Evolutionary conservation across 2,329 filamentous ascomycete genomes (phyloP).

Genomic region (Rosellinia necatrix): DNA sequence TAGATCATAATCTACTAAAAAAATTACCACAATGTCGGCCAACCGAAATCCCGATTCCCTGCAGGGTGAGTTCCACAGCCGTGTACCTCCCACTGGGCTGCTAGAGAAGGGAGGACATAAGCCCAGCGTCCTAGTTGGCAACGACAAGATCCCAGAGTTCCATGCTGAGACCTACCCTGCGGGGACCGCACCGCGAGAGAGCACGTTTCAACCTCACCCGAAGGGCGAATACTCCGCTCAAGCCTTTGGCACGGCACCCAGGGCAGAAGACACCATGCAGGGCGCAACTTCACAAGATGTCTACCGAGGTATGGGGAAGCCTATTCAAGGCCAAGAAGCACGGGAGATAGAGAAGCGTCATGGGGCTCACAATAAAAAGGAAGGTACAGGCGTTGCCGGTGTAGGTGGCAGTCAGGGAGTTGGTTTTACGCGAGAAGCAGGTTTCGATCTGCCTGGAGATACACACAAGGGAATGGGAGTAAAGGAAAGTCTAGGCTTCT

Average conservation of each 20-base stretch:
- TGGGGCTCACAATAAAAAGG: conserved; percentile 43
- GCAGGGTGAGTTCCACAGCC: conserved; percentile 61
- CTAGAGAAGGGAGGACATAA: conserved; percentile 62
- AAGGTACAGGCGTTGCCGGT: conserved; percentile 46
- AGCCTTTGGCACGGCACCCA: conserved; percentile 36
- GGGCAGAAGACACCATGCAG: conserved; percentile 45
- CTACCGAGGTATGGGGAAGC: conserved; percentile 50
- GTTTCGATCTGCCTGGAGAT: conserved; percentile 42
- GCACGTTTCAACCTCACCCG: conserved; percentile 48
- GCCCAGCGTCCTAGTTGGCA: conserved; percentile 63
- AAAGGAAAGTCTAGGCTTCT: conserved; percentile 32
- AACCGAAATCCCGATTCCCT: conserved; percentile 56
- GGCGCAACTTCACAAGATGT: conserved; percentile 53
- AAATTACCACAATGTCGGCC: conserved; percentile 32
- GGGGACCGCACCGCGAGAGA: conserved; percentile 62
- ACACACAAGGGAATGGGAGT: conserved; percentile 32
- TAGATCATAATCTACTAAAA: not conserved
- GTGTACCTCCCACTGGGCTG: conserved; percentile 56
- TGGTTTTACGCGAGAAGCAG: conserved; percentile 34
- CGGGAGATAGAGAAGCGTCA: conserved; percentile 46
- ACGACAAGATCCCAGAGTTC: conserved; percentile 66
- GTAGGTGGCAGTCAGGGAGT: conserved; percentile 42
- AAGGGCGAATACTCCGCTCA: conserved; percentile 44
- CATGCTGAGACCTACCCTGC: conserved; percentile 62
- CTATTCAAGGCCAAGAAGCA: conserved; percentile 48